Evolutionary conservation across 495 filamentous ascomycete genomes (phyloP).

Genomic region (Staphylotrichum longicolle): DNA sequence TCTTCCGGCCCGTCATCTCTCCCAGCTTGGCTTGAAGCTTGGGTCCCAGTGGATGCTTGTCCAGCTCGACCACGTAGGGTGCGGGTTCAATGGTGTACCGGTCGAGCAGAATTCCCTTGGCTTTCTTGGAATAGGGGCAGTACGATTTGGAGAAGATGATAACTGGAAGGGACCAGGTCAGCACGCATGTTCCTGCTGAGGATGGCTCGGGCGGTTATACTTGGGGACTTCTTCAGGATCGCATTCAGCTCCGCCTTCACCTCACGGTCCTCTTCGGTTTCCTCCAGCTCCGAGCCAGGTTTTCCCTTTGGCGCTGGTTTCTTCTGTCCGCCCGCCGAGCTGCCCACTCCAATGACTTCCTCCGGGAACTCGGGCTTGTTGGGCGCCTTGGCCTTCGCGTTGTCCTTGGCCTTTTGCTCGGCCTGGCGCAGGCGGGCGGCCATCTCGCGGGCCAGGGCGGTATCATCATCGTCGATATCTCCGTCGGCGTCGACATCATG

Average conservation of each 20-base stretch:
- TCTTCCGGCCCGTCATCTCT: conserved; percentile 72
- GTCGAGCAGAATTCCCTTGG: conserved; percentile 78
- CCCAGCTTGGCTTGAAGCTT: conserved; percentile 66
- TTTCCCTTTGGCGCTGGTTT: conserved; percentile 31
- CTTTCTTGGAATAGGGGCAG: conserved; percentile 78
- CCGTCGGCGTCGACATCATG: conserved; percentile 45
- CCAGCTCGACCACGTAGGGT: conserved; percentile 88
- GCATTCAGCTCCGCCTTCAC: conserved; percentile 63
- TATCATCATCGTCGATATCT: conserved; percentile 48
- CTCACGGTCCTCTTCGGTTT: conserved; percentile 56
- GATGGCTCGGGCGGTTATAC: conserved; percentile 49
- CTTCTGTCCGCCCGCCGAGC: conserved; percentile 65
- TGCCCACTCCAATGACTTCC: conserved; percentile 50
- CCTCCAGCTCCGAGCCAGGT: conserved; percentile 41
- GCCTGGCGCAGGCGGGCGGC: conserved; percentile 47
- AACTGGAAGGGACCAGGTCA: conserved; percentile 50
- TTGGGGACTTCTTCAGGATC: conserved; percentile 77
- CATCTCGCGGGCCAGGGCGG: conserved; percentile 41
- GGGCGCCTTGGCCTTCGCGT: conserved; percentile 50
- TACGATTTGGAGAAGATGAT: conserved; percentile 95
- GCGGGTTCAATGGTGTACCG: conserved; percentile 77
- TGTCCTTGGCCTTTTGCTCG: conserved; percentile 56
- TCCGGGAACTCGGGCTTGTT: conserved; percentile 53
- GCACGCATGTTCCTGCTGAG: conserved; percentile 18
- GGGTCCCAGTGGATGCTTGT: conserved; percentile 71